phyloP scores from a whole-genome alignment of 164 flowering plant species.

The Brasenia schreberi region DNA sequence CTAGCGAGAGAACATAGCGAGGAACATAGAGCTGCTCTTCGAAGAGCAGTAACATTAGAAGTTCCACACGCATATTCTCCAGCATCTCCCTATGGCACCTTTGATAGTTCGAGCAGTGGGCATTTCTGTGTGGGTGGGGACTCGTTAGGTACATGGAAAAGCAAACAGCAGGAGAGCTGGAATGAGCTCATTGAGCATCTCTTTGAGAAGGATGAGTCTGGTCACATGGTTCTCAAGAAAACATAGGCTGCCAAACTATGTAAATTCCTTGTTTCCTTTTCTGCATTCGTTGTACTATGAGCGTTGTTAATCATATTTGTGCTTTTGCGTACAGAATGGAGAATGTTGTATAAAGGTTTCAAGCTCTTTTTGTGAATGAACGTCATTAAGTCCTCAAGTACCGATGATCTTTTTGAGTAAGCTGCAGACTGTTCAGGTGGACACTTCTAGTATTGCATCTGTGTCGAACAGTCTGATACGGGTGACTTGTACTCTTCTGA shows the following conservation, averaged over 20 bases:
- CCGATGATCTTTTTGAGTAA: no score
- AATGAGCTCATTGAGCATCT: conserved; percentile 56
- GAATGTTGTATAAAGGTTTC: no score
- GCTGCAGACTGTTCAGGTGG: no score
- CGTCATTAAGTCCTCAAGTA: no score
- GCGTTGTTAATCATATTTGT: no score
- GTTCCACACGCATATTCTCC: conserved; percentile 64
- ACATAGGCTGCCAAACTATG: conserved; percentile 3
- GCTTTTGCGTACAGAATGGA: no score
- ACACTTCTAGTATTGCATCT: no score
- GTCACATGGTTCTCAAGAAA: conserved; percentile 45
- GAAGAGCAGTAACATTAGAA: conserved; percentile 52
- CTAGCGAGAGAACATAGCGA: conserved; percentile 51
- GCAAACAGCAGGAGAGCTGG: conserved; percentile 40
- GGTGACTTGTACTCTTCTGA: no score
- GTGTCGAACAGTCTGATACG: no score
- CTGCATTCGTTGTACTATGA: background rate
- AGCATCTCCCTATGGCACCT: conserved; percentile 59
- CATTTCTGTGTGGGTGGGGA: background rate
- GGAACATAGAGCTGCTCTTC: conserved; percentile 69
- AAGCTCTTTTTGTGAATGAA: no score
- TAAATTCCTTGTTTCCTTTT: background rate
- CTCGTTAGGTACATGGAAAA: conserved; percentile 19
- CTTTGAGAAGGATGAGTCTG: conserved; percentile 59
- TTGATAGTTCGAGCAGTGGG: conserved; percentile 20